Evolutionary conservation across 2,329 filamentous ascomycete genomes (phyloP).

Genomic region (Periconia sp.): DNA sequence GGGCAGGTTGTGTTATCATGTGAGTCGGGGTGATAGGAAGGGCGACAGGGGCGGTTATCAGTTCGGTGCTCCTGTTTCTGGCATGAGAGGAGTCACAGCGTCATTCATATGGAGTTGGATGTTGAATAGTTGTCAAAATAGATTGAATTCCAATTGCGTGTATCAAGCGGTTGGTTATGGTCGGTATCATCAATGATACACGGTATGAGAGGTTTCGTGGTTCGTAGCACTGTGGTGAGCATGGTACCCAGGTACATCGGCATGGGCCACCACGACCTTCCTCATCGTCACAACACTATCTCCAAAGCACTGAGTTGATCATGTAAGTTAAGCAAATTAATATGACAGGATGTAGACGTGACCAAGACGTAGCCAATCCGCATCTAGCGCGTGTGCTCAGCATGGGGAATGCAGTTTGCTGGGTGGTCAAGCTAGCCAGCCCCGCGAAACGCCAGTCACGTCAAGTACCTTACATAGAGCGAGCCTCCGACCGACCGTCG

Average conservation of each 20-base stretch:
- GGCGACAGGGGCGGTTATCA: background rate
- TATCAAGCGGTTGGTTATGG: too few relatives aligned
- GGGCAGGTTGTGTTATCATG: slow-evolving; percentile 9
- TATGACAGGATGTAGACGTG: slow-evolving; percentile 13
- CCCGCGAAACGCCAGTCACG: slow-evolving; percentile 22
- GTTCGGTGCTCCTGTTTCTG: background rate
- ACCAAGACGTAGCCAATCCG: slow-evolving; percentile 1
- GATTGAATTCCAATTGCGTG: too few relatives aligned
- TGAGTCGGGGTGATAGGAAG: background rate
- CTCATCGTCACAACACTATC: background rate
- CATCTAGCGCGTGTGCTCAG: background rate
- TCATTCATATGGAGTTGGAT: too few relatives aligned
- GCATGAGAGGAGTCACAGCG: background rate
- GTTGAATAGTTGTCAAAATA: too few relatives aligned
- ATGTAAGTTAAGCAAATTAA: slow-evolving; percentile 1
- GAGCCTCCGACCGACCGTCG: background rate
- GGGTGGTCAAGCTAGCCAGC: slow-evolving; percentile 8
- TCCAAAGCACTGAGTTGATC: background rate
- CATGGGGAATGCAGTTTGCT: slow-evolving; percentile 1
- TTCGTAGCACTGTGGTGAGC: too few relatives aligned
- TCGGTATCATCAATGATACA: too few relatives aligned
- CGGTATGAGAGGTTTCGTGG: too few relatives aligned
- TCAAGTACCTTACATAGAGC: slow-evolving; percentile 10
- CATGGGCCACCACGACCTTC: background rate
- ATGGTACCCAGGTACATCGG: too few relatives aligned